Conservation (phyloP, 345 rosid genomes). For the Firmiana major region DNA sequence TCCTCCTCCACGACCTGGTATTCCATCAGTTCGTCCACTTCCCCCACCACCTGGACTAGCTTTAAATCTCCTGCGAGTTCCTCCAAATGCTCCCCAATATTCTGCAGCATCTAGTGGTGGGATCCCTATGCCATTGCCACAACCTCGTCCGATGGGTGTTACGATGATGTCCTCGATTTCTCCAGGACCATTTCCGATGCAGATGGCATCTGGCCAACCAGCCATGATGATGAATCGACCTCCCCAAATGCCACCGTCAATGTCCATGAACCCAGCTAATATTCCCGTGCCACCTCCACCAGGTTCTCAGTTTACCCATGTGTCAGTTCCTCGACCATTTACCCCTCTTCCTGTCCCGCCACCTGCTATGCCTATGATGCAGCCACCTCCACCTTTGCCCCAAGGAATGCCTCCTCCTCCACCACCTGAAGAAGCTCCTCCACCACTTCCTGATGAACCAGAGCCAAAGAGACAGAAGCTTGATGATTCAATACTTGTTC, state of each 20-base stretch:
- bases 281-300: conserved; percentile 73
- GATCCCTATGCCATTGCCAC: conserved; percentile 39
- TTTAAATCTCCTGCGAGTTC: conserved; percentile 70
- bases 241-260: conserved; percentile 48
- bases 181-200: conserved; percentile 57
- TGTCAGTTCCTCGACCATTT: background rate
- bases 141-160: conserved; percentile 58
- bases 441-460: conserved; percentile 95
- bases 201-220: conserved; percentile 55
- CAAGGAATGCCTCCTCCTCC: conserved; percentile 12
- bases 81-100: conserved; percentile 49
- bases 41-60: conserved; percentile 87
- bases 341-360: background rate
- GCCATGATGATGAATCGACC: conserved; percentile 56
- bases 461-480: conserved; percentile 88
- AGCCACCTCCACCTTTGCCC: conserved; percentile 14
- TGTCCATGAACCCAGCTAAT: conserved; percentile 32
- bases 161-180: conserved; percentile 58
- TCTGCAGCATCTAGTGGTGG: conserved; percentile 43
- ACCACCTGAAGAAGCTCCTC: conserved; percentile 66
- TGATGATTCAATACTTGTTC: conserved; percentile 71
- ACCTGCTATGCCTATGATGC: conserved; percentile 11
- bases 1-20: conserved; percentile 71
- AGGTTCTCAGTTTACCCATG: conserved; percentile 56
- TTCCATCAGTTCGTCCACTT: conserved; percentile 61